A percentile compares a stretch with the other conserved stretches of the same genome.
Conservation (phyloP, 768 basidiomycete species). For the Lactarius evosmus region DNA sequence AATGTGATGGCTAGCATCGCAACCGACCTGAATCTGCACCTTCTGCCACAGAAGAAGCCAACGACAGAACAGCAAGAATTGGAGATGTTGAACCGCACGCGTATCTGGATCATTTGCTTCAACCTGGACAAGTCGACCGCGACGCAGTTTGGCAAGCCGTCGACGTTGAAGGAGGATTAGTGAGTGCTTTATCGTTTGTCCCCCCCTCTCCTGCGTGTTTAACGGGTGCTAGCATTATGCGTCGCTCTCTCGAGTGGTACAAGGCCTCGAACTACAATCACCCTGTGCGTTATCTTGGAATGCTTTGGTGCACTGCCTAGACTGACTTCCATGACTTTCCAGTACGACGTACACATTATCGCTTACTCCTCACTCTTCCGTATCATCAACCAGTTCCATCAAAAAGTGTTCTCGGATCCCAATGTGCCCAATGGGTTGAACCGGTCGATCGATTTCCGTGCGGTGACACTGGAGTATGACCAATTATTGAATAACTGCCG, state of each 20-base stretch:
- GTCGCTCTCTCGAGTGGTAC: constrained; percentile 26
- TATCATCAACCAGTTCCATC: constrained; percentile 25
- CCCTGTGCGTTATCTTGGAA: constrained; percentile 8
- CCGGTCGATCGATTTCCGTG: constrained; percentile 26
- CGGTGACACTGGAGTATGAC: constrained; percentile 24
- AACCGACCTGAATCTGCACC: constrained; percentile 84
- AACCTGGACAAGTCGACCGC: constrained; percentile 88
- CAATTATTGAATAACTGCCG: constrained; percentile 10
- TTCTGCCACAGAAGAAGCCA: constrained; percentile 68
- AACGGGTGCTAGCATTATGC: constrained; percentile 18
- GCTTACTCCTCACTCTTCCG: constrained; percentile 26
- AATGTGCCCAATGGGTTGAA: constrained; percentile 22
- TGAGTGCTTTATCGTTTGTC: constrained; percentile 47
- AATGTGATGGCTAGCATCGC: constrained; percentile 55
- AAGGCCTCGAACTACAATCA: constrained; percentile 23
- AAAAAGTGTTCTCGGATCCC: constrained; percentile 26
- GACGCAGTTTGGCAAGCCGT: constrained; percentile 83
- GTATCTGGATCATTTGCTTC: constrained; percentile 88
- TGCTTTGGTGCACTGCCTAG: neutral
- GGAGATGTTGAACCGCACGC: constrained; percentile 85
- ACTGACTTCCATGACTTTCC: neutral
- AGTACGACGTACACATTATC: constrained; percentile 28
- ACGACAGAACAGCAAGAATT: constrained; percentile 78
- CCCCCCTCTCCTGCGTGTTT: neutral
- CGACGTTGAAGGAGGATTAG: constrained; percentile 72